Percentiles rank a stretch among this genome's conserved stretches.
Evolutionary conservation across 2,329 filamentous ascomycete genomes (phyloP).

Genomic region (Cordyceps pruinosa): DNA sequence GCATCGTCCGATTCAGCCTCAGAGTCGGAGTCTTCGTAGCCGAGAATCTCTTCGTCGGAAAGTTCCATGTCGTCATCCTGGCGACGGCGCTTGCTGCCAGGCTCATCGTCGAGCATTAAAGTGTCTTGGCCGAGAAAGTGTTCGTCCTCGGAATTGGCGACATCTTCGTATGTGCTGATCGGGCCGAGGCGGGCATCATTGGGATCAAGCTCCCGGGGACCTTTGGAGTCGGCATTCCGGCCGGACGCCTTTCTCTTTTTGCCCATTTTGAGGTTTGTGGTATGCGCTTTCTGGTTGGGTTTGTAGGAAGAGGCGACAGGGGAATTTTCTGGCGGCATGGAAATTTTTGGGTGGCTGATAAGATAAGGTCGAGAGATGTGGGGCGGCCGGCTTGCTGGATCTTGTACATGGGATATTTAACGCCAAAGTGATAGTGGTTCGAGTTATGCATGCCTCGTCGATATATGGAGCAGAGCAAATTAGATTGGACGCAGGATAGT

Average conservation of each 20-base stretch:
- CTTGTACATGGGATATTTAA: neutral
- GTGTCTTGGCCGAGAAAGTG: conserved; percentile 84
- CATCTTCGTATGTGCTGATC: conserved; percentile 65
- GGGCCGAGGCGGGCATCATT: conserved; percentile 55
- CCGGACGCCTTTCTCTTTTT: conserved; percentile 66
- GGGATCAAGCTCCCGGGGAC: conserved; percentile 48
- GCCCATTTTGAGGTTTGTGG: conserved; percentile 39
- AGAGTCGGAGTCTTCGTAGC: conserved; percentile 36
- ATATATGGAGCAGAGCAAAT: too few species aligned
- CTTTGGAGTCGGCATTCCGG: conserved; percentile 36
- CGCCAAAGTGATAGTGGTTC: too few species aligned
- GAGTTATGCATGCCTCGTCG: too few species aligned
- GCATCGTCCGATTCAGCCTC: conserved; percentile 36
- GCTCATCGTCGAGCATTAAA: conserved; percentile 76
- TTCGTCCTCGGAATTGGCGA: conserved; percentile 91
- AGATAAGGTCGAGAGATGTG: conserved; percentile 4
- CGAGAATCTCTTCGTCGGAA: conserved; percentile 57
- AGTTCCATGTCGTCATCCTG: conserved; percentile 59
- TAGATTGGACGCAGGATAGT: too few species aligned
- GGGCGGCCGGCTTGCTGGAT: neutral
- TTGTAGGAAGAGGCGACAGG: neutral
- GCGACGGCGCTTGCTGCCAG: conserved; percentile 68
- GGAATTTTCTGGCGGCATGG: conserved; percentile 5
- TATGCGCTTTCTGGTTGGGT: neutral
- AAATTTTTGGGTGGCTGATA: conserved; percentile 12